A percentile compares a stretch with the other conserved stretches of the same genome.
These are phyloP conservation scores for Termitomyces sp. DNA, from an alignment of 768 basidiomycete species.

Conservation along the genomic window DNA sequence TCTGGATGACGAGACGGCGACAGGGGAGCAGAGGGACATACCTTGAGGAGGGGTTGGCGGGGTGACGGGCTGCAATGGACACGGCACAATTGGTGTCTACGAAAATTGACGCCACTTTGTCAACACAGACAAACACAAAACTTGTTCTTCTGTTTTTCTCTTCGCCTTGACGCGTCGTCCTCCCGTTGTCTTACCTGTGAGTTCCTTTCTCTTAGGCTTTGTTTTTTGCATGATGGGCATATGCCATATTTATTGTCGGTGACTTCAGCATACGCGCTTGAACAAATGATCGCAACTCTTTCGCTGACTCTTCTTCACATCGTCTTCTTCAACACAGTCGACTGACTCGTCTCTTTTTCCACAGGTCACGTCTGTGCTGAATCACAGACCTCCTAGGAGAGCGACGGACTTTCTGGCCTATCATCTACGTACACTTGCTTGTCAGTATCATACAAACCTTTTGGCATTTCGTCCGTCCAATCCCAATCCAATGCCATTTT, in stretches of 20 bases:
- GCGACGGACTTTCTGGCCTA: background rate
- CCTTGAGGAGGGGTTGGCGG: slow-evolving; percentile 61
- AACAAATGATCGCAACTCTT: slow-evolving; percentile 48
- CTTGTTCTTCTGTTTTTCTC: slow-evolving; percentile 9
- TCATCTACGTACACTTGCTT: slow-evolving; percentile 16
- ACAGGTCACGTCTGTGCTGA: background rate
- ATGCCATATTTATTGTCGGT: slow-evolving; percentile 74
- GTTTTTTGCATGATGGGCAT: slow-evolving; percentile 45
- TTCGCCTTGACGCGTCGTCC: slow-evolving; percentile 2
- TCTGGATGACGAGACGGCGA: slow-evolving; percentile 5
- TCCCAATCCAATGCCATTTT: slow-evolving; percentile 11
- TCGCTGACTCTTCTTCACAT: slow-evolving; percentile 37
- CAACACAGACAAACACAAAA: slow-evolving; percentile 30
- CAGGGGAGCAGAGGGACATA: slow-evolving; percentile 42
- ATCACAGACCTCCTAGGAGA: background rate
- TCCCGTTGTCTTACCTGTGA: slow-evolving; percentile 23
- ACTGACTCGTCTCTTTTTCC: background rate
- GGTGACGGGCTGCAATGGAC: slow-evolving; percentile 35
- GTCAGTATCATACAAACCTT: slow-evolving; percentile 14
- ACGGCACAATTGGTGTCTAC: slow-evolving; percentile 23
- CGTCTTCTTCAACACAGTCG: background rate
- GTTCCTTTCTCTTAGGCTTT: slow-evolving; percentile 15
- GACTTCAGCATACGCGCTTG: slow-evolving; percentile 33
- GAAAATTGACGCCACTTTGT: slow-evolving; percentile 27
- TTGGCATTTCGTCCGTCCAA: slow-evolving; percentile 10